Conservation (phyloP, 257 asterid genomes). For the Anisodus acutangulus region DNA sequence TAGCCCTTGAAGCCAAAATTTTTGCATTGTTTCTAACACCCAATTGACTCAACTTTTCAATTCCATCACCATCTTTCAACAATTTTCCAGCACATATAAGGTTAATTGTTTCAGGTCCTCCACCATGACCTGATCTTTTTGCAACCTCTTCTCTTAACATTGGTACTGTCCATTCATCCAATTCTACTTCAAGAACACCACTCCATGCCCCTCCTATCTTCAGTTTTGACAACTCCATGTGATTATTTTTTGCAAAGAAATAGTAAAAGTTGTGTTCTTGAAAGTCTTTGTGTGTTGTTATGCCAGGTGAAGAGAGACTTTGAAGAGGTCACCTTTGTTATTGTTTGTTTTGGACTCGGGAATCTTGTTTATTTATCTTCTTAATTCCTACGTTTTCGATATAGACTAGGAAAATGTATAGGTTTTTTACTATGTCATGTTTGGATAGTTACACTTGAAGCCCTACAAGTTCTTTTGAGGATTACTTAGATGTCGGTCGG, state of each 20-base stretch:
- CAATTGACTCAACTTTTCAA: slow-evolving; percentile 67
- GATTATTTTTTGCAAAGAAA: not conserved
- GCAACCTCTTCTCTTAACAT: slow-evolving; percentile 74
- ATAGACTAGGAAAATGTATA: not conserved
- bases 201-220: slow-evolving; percentile 92
- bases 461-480: not conserved
- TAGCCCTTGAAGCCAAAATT: slow-evolving; percentile 73
- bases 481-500: not conserved
- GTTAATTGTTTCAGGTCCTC: slow-evolving; percentile 54
- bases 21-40: slow-evolving; percentile 77
- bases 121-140: slow-evolving; percentile 61
- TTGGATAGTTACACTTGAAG: not conserved
- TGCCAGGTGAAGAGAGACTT: not conserved
- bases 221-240: slow-evolving; percentile 62
- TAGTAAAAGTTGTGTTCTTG: not conserved
- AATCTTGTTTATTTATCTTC: not conserved
- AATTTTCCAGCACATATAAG: slow-evolving; percentile 76
- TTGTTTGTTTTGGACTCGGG: not conserved
- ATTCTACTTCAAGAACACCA: slow-evolving; percentile 75
- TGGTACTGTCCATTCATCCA: slow-evolving; percentile 80
- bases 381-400: not conserved
- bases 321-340: not conserved
- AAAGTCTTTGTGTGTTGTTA: not conserved
- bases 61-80: slow-evolving; percentile 66
- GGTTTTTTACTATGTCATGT: not conserved